phyloP scores from a whole-genome alignment of 306 rosid genomes.

The Quercus variabilis region DNA sequence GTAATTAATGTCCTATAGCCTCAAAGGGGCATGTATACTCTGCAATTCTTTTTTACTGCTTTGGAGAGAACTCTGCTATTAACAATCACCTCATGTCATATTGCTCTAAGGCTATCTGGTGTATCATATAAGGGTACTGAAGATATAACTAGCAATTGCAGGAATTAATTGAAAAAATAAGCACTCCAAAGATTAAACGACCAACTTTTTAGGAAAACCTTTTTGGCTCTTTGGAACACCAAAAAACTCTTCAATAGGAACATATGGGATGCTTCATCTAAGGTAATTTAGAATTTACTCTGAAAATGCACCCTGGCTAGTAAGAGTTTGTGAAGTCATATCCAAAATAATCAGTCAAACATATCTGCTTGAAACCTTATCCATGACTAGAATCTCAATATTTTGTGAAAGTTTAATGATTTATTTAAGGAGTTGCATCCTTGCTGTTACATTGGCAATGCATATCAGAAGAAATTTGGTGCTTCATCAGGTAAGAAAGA shows the following conservation, averaged over 20 bases:
- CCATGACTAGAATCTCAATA: background rate
- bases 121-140: background rate
- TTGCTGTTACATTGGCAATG: too few species aligned
- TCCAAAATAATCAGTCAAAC: background rate
- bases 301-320: too few species aligned
- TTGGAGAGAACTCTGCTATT: background rate
- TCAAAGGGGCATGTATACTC: background rate
- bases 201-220: background rate
- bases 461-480: too few species aligned
- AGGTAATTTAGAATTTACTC: background rate
- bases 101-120: background rate
- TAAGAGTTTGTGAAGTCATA: too few species aligned
- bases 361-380: background rate
- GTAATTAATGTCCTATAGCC: background rate
- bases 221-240: background rate
- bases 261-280: background rate
- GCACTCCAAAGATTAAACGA: background rate
- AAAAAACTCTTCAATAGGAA: background rate
- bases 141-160: too few species aligned
- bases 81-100: background rate
- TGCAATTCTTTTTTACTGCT: background rate
- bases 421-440: background rate
- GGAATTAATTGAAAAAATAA: too few species aligned
- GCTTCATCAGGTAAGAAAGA: too few species aligned
- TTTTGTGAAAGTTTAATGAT: background rate